A percentile compares a stretch with the other conserved stretches of the same genome.
Conservation (phyloP, 306 rosid species). For the Dalbergia cultrata region DNA sequence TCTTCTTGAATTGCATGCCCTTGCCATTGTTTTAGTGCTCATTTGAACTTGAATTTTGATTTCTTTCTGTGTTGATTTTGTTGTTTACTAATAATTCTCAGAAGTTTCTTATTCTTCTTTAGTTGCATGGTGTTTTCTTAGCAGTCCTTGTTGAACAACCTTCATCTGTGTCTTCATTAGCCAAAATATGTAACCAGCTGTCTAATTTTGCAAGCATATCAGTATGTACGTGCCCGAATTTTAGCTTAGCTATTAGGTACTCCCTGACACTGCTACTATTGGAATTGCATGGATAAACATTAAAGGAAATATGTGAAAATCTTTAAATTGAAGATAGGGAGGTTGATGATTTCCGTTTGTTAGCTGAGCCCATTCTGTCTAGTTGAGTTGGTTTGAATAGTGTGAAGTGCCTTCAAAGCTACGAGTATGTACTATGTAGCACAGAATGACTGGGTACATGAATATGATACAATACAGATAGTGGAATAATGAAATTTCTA, state of each 20-base stretch:
- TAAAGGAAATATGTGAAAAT: slow-evolving; percentile 9
- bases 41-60: slow-evolving; percentile 18
- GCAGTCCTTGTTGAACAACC: slow-evolving; percentile 25
- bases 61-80: slow-evolving; percentile 15
- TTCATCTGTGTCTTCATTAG: not conserved
- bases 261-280: not conserved
- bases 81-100: slow-evolving; percentile 6
- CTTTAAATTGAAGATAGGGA: slow-evolving; percentile 1
- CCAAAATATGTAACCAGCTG: slow-evolving; percentile 10
- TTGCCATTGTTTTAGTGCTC: slow-evolving; percentile 14
- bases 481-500: no score
- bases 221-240: not conserved
- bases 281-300: slow-evolving; percentile 30
- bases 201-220: not conserved
- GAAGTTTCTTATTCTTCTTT: slow-evolving; percentile 26
- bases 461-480: no score
- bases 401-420: slow-evolving; percentile 4
- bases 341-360: not conserved
- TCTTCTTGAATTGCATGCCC: not conserved
- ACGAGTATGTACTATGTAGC: not conserved
- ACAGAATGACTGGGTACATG: no score
- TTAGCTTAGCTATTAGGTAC: slow-evolving; percentile 5
- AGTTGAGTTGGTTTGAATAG: slow-evolving; percentile 12
- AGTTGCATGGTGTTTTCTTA: slow-evolving; percentile 25
- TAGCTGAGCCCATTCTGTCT: not conserved